Conservation (phyloP, 139 green algal species). For the Mesotaenium endlicherianum region DNA sequence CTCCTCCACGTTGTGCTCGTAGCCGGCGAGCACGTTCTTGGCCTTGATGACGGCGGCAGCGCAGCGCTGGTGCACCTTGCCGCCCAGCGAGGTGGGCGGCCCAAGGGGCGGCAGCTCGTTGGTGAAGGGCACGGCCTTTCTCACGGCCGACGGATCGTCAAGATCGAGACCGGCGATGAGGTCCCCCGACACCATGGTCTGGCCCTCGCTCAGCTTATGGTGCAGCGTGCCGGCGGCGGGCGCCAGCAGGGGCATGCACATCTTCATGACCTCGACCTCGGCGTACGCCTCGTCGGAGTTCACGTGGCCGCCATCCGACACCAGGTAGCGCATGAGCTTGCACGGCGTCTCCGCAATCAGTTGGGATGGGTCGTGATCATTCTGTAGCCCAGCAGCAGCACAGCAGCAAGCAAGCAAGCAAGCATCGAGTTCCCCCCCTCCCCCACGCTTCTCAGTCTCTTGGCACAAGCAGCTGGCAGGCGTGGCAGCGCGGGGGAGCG, state of each 20-base stretch:
- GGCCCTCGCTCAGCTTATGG: slow-evolving; percentile 38
- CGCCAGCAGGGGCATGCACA: slow-evolving; percentile 56
- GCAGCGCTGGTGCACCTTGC: slow-evolving; percentile 40
- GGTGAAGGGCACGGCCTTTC: slow-evolving; percentile 36
- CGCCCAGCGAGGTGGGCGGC: slow-evolving; percentile 28
- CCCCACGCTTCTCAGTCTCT: no score
- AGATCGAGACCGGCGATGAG: slow-evolving; percentile 51
- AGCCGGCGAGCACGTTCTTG: slow-evolving; percentile 34
- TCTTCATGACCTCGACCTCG: slow-evolving; percentile 59
- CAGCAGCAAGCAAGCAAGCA: no score
- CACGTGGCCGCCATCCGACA: slow-evolving; percentile 49
- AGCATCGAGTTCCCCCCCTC: no score
- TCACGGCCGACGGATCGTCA: slow-evolving; percentile 46
- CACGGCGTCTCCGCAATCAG: slow-evolving; percentile 52
- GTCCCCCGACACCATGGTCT: slow-evolving; percentile 49
- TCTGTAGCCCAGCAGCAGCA: slow-evolving; percentile 30
- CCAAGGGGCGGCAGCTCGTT: slow-evolving; percentile 45
- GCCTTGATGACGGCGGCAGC: slow-evolving; percentile 21
- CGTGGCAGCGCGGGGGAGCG: no score
- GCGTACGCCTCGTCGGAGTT: slow-evolving; percentile 48
- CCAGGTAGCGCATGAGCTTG: slow-evolving; percentile 59
- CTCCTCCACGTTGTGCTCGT: slow-evolving; percentile 42
- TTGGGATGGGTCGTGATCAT: slow-evolving; percentile 59
- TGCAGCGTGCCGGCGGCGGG: slow-evolving; percentile 42
- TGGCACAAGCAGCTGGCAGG: no score